Percentiles rank a stretch among this genome's conserved stretches.
Conservation (phyloP, 768 basidiomycete genomes). For the Chiua virens region DNA sequence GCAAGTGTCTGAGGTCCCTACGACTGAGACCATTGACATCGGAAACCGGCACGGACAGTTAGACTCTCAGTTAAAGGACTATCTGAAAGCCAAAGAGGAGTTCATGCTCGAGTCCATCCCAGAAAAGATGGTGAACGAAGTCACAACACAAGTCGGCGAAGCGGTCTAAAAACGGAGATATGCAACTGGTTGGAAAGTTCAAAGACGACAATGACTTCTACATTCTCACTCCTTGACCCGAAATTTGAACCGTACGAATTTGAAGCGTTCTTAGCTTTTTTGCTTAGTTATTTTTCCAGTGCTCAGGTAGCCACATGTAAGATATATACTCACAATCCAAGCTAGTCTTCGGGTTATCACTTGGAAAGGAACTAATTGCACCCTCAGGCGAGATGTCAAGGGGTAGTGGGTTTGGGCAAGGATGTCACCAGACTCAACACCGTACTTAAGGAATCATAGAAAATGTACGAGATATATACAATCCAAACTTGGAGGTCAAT, state of each 20-base stretch:
- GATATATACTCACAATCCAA: background rate
- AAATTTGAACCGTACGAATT: background rate
- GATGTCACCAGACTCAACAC: background rate
- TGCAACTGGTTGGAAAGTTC: background rate
- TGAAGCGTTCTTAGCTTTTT: background rate
- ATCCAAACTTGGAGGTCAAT: background rate
- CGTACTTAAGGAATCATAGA: background rate
- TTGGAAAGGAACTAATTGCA: background rate
- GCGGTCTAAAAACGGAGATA: background rate
- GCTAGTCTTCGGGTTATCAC: background rate
- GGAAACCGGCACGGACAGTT: slow-evolving; percentile 41
- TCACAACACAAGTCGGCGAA: background rate
- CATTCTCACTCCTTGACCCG: background rate
- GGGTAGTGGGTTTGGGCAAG: too few species aligned
- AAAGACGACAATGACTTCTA: too few species aligned
- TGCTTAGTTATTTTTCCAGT: too few species aligned
- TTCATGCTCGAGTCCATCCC: slow-evolving; percentile 10
- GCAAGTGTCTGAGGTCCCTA: slow-evolving; percentile 5
- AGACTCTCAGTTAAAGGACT: slow-evolving; percentile 22
- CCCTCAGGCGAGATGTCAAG: too few species aligned
- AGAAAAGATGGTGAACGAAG: slow-evolving; percentile 12
- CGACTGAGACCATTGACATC: slow-evolving; percentile 17
- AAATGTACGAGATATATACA: background rate
- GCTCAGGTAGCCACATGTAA: background rate
- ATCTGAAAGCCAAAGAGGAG: slow-evolving; percentile 10